Percentiles rank a stretch among this genome's conserved stretches.
phyloP scores from a whole-genome alignment of 2,329 filamentous ascomycete species.

The Atkinsonella texensis region DNA sequence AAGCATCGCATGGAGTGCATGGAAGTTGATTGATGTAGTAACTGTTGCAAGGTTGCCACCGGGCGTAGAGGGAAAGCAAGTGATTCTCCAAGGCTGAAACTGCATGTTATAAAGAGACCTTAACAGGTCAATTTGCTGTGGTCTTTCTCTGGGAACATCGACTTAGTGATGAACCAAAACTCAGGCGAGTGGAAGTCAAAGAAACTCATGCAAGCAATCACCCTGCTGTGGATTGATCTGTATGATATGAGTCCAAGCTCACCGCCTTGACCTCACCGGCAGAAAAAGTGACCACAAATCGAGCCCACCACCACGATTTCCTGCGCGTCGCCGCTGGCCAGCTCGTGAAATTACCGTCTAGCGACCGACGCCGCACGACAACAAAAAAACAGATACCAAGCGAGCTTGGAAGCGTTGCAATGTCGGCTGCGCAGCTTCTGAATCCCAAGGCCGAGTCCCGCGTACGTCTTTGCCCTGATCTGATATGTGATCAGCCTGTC shows the following conservation, averaged over 20 bases:
- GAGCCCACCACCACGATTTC: constrained; percentile 17
- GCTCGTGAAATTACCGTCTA: constrained; percentile 17
- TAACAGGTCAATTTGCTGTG: no score
- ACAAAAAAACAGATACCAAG: constrained; percentile 4
- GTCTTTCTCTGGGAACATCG: no score
- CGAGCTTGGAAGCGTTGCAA: constrained; percentile 26
- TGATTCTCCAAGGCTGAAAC: no score
- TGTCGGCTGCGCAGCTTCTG: constrained; percentile 96
- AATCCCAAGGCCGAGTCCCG: constrained; percentile 98
- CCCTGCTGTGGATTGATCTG: not conserved
- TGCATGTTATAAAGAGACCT: no score
- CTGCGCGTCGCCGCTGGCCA: constrained; percentile 17
- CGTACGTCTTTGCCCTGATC: constrained; percentile 40
- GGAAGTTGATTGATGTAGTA: constrained; percentile 11
- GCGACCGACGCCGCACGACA: constrained; percentile 8
- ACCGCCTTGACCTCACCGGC: constrained; percentile 20
- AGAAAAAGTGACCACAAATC: constrained; percentile 19
- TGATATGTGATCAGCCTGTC: not conserved
- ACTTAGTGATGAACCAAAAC: not conserved
- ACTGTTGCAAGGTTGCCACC: no score
- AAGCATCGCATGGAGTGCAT: constrained; percentile 34
- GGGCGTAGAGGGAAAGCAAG: no score
- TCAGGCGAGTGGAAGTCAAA: not conserved
- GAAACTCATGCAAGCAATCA: no score
- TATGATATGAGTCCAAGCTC: constrained; percentile 2